phyloP scores from a whole-genome alignment of 1,284 basidiomycete species.

The Ceratobasidium sp. region DNA sequence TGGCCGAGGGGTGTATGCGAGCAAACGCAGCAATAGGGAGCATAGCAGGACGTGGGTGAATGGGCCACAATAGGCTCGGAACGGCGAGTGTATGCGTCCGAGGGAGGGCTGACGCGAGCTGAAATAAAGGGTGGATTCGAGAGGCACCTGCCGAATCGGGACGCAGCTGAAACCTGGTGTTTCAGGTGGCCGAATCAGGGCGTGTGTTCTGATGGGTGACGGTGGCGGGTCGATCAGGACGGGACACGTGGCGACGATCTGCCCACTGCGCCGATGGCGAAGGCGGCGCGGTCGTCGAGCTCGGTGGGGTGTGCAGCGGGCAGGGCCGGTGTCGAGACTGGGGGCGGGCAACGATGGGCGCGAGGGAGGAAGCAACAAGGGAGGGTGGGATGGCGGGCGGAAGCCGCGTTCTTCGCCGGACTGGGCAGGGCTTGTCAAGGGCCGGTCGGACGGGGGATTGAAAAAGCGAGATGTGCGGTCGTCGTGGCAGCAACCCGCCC shows the following conservation, averaged over 20 bases:
- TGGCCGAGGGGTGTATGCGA: not conserved
- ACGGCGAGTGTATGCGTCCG: conserved; percentile 1
- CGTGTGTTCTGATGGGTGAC: conserved; percentile 14
- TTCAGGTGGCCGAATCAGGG: conserved; percentile 16
- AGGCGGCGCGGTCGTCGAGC: no score
- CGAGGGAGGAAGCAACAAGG: not conserved
- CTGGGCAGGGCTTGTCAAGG: conserved; percentile 30
- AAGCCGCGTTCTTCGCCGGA: conserved; percentile 22
- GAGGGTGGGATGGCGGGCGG: not conserved
- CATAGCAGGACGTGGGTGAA: not conserved
- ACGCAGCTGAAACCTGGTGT: conserved; percentile 16
- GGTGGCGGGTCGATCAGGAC: conserved; percentile 22
- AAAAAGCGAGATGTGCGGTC: conserved; percentile 4
- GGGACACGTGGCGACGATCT: conserved; percentile 4
- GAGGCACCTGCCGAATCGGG: conserved; percentile 21
- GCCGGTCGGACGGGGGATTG: conserved; percentile 5
- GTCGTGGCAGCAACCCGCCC: conserved; percentile 23
- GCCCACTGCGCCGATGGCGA: not conserved
- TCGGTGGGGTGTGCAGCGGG: not conserved
- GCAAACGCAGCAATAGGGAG: no score
- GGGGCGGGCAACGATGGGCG: not conserved
- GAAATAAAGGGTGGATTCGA: conserved; percentile 15
- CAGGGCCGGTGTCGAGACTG: not conserved
- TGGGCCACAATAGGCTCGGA: not conserved
- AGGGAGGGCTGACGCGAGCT: not conserved